phyloP scores from a whole-genome alignment of 805 yeast genomes.

The Lipomyces orientalis region DNA sequence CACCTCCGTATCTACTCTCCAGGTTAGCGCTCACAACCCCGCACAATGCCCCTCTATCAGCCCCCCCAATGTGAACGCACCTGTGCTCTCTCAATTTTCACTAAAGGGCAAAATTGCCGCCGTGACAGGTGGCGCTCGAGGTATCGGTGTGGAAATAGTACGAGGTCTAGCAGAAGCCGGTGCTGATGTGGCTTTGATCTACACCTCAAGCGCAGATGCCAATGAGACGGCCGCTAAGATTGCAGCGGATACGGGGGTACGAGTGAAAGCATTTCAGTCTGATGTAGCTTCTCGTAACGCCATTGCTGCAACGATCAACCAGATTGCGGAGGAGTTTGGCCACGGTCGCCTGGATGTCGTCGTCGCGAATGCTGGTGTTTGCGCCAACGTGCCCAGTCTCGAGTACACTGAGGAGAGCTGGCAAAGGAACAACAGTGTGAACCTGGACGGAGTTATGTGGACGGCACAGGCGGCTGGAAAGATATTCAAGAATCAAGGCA shows the following conservation, averaged over 20 bases:
- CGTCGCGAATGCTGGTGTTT: slow-evolving; percentile 56
- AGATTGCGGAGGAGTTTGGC: slow-evolving; percentile 50
- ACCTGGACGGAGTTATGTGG: slow-evolving; percentile 22
- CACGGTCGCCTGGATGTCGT: slow-evolving; percentile 47
- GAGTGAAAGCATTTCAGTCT: too few species aligned
- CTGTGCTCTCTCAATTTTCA: slow-evolving; percentile 42
- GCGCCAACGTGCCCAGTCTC: not conserved
- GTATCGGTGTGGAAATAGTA: slow-evolving; percentile 68
- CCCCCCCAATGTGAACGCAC: too few species aligned
- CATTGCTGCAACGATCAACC: slow-evolving; percentile 65
- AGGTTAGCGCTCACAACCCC: too few species aligned
- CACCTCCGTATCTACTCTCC: too few species aligned
- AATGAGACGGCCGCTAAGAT: slow-evolving; percentile 62
- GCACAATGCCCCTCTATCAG: too few species aligned
- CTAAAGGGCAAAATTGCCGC: slow-evolving; percentile 56
- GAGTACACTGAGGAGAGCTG: slow-evolving; percentile 6
- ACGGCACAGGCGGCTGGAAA: slow-evolving; percentile 77
- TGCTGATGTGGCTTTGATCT: slow-evolving; percentile 49
- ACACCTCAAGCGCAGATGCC: slow-evolving; percentile 43
- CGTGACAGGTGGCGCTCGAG: slow-evolving; percentile 58
- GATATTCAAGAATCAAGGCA: slow-evolving; percentile 69
- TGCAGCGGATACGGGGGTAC: slow-evolving; percentile 52
- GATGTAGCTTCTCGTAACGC: slow-evolving; percentile 58
- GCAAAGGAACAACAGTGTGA: not conserved
- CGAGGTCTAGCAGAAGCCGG: slow-evolving; percentile 56